These are phyloP conservation scores for Schwanniomyces sp. DNA, from an alignment of 805 yeast genomes.

Conservation along the genomic window DNA sequence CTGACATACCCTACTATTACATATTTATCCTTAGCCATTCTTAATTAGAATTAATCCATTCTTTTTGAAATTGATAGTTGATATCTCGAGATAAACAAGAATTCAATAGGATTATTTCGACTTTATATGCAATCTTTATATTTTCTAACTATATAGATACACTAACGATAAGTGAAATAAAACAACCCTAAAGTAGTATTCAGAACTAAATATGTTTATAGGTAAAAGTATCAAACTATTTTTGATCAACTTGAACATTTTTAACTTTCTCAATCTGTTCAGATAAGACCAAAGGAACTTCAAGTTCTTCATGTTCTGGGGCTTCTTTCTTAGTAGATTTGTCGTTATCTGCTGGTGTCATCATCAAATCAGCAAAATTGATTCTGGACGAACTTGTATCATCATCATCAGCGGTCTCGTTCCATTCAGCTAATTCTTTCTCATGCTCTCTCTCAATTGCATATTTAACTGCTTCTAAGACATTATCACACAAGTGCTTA, in stretches of 20 bases:
- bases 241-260: conserved; percentile 24
- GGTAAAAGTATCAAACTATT: neutral
- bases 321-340: conserved; percentile 16
- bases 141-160: neutral
- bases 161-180: neutral
- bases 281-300: conserved; percentile 49
- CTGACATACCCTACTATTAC: neutral
- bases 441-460: conserved; percentile 82
- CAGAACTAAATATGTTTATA: neutral
- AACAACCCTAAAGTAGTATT: neutral
- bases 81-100: too few species aligned
- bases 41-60: neutral
- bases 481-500: conserved; percentile 69
- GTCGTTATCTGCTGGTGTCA: conserved; percentile 40
- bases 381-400: conserved; percentile 27
- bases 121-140: neutral
- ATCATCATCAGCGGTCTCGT: conserved; percentile 44
- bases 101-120: too few species aligned
- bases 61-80: too few species aligned
- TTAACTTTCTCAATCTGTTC: conserved; percentile 41
- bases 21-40: neutral
- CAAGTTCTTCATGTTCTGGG: conserved; percentile 45
- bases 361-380: conserved; percentile 45
- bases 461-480: conserved; percentile 77
- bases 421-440: conserved; percentile 74